Evolutionary conservation across 495 filamentous ascomycete genomes (phyloP).

Genomic region (Rhizodiscina lignyota): DNA sequence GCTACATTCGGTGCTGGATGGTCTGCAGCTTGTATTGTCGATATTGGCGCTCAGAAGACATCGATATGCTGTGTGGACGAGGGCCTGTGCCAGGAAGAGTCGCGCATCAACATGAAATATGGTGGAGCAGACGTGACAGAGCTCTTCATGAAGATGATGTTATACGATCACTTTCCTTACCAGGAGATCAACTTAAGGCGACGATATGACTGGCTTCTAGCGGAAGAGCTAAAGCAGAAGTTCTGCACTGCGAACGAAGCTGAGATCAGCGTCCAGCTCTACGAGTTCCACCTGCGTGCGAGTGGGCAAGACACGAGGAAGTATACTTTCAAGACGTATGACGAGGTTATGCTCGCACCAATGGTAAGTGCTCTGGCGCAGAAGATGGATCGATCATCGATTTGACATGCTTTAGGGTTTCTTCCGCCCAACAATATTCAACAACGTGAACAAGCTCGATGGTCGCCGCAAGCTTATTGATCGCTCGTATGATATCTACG

Average conservation of each 20-base stretch:
- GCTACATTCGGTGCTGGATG: constrained; percentile 94
- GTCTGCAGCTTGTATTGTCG: constrained; percentile 82
- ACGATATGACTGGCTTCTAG: constrained; percentile 80
- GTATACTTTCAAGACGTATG: constrained; percentile 87
- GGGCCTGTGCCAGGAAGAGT: constrained; percentile 86
- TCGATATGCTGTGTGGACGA: constrained; percentile 97
- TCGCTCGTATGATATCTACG: constrained; percentile 84
- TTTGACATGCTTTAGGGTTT: constrained; percentile 16
- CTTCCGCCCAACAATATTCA: constrained; percentile 76
- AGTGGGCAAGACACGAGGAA: constrained; percentile 77
- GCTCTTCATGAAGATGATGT: constrained; percentile 91
- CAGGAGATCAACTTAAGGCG: constrained; percentile 79
- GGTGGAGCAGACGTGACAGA: constrained; percentile 88
- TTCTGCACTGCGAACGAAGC: constrained; percentile 74
- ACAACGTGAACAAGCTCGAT: constrained; percentile 58
- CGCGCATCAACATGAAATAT: constrained; percentile 81
- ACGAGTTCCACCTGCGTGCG: constrained; percentile 77
- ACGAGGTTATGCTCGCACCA: constrained; percentile 78
- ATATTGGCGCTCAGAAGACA: constrained; percentile 94
- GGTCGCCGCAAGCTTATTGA: constrained; percentile 64
- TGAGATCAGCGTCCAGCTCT: constrained; percentile 63
- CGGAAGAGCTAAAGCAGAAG: constrained; percentile 87
- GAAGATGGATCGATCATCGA: not conserved
- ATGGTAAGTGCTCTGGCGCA: constrained; percentile 38
- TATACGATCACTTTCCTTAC: constrained; percentile 88